Conservation (phyloP, 176 grass and related monocot genomes). For the Chloris gayana region DNA sequence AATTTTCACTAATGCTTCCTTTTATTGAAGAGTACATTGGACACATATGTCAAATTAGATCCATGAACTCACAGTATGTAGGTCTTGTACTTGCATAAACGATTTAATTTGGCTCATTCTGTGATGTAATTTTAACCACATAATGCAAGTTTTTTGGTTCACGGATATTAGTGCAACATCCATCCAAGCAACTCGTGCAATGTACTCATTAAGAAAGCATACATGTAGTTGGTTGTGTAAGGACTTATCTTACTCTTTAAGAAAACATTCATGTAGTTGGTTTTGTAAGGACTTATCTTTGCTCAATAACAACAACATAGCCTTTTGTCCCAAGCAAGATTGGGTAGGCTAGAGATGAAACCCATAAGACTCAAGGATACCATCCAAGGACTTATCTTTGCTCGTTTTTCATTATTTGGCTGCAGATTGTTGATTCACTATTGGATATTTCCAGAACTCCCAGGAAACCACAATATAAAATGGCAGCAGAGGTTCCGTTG, state of each 20-base stretch:
- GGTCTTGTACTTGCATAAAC: background rate
- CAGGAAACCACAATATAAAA: slow-evolving; percentile 96
- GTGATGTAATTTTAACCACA: background rate
- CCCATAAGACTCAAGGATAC: too few species aligned
- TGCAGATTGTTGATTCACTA: slow-evolving; percentile 82
- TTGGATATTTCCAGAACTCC: slow-evolving; percentile 66
- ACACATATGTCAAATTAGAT: slow-evolving; percentile 8
- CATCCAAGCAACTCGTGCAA: background rate
- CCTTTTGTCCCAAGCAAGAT: too few species aligned
- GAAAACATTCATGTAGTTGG: slow-evolving; percentile 2
- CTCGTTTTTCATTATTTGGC: slow-evolving; percentile 32
- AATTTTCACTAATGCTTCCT: slow-evolving; percentile 20
- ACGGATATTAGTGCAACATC: background rate
- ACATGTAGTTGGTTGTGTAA: slow-evolving; percentile 19
- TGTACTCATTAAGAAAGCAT: slow-evolving; percentile 14
- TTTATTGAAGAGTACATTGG: slow-evolving; percentile 22
- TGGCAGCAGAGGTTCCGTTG: slow-evolving; percentile 87
- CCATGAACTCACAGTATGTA: background rate
- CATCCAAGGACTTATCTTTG: slow-evolving; percentile 27
- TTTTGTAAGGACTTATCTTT: slow-evolving; percentile 37
- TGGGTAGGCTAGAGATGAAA: too few species aligned
- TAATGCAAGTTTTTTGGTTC: slow-evolving; percentile 2
- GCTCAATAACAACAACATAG: too few species aligned
- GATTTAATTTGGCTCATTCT: background rate
- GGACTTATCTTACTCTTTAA: slow-evolving; percentile 19